A percentile compares a stretch with the other conserved stretches of the same genome.
These are phyloP conservation scores for Fagus sylvatica DNA, from an alignment of 306 rosid genomes.

Conservation along the genomic window DNA sequence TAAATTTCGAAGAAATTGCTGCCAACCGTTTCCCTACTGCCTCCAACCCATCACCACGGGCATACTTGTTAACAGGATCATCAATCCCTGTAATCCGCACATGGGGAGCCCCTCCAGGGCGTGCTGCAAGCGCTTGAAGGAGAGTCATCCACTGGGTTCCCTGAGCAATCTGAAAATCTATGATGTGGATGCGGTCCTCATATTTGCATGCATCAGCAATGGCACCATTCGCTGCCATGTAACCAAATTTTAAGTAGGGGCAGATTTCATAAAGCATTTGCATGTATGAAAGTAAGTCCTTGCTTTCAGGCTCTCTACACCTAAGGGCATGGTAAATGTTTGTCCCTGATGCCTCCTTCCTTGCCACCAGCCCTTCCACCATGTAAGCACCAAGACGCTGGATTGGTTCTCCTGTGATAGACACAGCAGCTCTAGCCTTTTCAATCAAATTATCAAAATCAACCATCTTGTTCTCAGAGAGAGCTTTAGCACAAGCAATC, in stretches of 20 bases:
- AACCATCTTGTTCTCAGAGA: conserved; percentile 48
- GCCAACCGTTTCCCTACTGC: conserved; percentile 62
- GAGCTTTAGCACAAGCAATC: conserved; percentile 77
- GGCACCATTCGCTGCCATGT: conserved; percentile 99
- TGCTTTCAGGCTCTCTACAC: conserved; percentile 85
- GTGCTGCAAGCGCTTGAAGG: conserved; percentile 95
- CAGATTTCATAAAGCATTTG: conserved; percentile 83
- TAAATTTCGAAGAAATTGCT: conserved; percentile 55
- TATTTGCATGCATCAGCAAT: conserved; percentile 88
- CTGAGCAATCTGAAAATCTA: conserved; percentile 91
- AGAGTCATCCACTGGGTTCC: conserved; percentile 93
- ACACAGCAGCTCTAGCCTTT: conserved; percentile 60
- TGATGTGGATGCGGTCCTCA: conserved; percentile 80
- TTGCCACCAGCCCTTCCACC: conserved; percentile 94
- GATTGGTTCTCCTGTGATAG: conserved; percentile 85
- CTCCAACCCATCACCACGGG: conserved; percentile 80
- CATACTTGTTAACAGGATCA: conserved; percentile 71
- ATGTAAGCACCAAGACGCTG: conserved; percentile 94
- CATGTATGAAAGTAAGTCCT: conserved; percentile 87
- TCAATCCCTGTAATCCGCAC: conserved; percentile 89
- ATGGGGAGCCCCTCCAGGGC: conserved; percentile 83
- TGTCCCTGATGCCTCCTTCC: conserved; percentile 78
- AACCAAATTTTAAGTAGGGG: conserved; percentile 91
- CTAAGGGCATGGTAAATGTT: conserved; percentile 74
- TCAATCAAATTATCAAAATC: conserved; percentile 57